A percentile compares a stretch with the other conserved stretches of the same genome.
These are phyloP conservation scores for Aspergillus hiratsukae DNA, from an alignment of 2,329 filamentous ascomycete species.

Conservation along the genomic window DNA sequence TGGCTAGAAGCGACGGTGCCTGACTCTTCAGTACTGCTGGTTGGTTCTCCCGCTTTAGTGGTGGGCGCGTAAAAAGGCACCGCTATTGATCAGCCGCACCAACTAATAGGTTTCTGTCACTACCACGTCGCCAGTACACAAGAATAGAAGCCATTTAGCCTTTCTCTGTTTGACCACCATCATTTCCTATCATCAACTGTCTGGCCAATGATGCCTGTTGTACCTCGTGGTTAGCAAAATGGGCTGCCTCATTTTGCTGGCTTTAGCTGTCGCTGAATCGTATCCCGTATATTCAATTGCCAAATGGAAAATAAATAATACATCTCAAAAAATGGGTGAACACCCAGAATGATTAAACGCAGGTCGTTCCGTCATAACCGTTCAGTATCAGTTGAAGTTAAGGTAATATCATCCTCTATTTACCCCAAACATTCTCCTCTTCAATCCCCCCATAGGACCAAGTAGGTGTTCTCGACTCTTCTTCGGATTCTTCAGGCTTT, in stretches of 20 bases:
- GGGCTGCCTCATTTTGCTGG: not conserved
- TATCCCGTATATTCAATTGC: not conserved
- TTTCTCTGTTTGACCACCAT: not conserved
- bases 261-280: not conserved
- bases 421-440: slow-evolving; percentile 36
- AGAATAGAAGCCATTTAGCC: not conserved
- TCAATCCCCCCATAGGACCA: slow-evolving; percentile 31
- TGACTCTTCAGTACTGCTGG: not conserved
- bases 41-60: slow-evolving; percentile 3
- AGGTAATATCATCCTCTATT: slow-evolving; percentile 12
- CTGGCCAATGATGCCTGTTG: not conserved
- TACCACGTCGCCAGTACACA: not conserved
- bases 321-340: not conserved
- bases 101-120: not conserved
- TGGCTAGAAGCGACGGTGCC: not conserved
- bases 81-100: slow-evolving; percentile 6
- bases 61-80: slow-evolving; percentile 18
- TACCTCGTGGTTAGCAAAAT: not conserved
- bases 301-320: not conserved
- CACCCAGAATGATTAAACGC: not conserved
- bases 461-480: slow-evolving; percentile 12
- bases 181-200: not conserved
- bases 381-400: not conserved
- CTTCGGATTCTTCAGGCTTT: slow-evolving; percentile 2
- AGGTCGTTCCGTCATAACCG: not conserved